Base-by-base conservation (phyloP, 441 rosid species). In the Brassica balearica region DNA sequence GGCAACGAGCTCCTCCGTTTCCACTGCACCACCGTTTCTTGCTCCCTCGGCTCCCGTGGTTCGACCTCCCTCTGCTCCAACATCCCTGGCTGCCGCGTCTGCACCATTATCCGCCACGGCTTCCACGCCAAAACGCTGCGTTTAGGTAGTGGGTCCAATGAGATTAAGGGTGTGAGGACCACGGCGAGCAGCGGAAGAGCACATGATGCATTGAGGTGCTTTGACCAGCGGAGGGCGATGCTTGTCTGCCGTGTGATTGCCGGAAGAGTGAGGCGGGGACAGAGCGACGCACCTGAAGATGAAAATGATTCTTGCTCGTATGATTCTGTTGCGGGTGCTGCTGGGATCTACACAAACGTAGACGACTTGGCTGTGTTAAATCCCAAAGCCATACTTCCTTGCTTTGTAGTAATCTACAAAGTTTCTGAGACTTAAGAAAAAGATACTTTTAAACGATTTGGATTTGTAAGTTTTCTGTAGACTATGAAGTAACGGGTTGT, bases 111-210 rank as follows among this genome's bases (percentile, higher is more conserved):
- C 65, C 81, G 95, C 43, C 92, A 92, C 55, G 98, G 98, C 5
- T 92, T 92, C 81, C 89, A 85, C 41, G 86, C 83, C 65, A 88
- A 86, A 76, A 77, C 84, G 22, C 72, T 65, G 76, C 78, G 77
- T 66, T 27, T 79, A 72, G 75, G 62, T 15, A 88, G 58, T 22
- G 64, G 66, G 2, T 5, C 64, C 15, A 67, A 60, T 6, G 80
- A 77, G 75, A 12, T 69, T 25, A 85, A 84, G 41, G 97, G 93
- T 0, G 84, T 94, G 1, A 55, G 85, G 80, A 94, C 98, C 29
- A 92, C 90, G 19, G 95, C 97, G n/a, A 91, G 97, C 61, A 94
- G 98, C 71, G 97, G 97, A 27, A 86, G 95, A 88, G 97, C 98
- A 10, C 98, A 94, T 41, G 97, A 94, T 34, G 87, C 87, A 0